Evolutionary conservation across 306 rosid genomes (phyloP).

Genomic region (Purshia tridentata): DNA sequence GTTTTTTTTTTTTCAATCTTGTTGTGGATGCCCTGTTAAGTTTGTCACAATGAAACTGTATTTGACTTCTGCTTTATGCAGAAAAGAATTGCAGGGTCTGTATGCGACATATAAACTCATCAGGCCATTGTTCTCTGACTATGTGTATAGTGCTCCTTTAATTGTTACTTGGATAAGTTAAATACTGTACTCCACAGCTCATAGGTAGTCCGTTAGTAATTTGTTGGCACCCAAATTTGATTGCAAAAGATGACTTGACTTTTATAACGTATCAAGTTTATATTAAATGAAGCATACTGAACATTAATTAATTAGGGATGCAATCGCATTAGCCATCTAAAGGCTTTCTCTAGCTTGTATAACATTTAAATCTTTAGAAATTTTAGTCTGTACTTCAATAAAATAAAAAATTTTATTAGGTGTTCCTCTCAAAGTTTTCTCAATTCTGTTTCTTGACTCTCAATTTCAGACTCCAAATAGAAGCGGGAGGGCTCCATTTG

Average conservation of each 20-base stretch:
- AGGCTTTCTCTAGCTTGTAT: too few relatives aligned
- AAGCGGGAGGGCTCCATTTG: conserved; percentile 81
- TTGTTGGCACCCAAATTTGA: neutral
- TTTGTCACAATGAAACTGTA: neutral
- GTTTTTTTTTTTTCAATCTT: neutral
- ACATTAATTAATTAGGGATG: neutral
- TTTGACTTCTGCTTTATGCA: neutral
- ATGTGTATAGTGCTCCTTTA: neutral
- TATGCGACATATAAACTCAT: neutral
- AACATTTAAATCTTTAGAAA: too few relatives aligned
- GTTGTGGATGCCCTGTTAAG: neutral
- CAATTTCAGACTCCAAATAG: conserved; percentile 70
- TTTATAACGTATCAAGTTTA: neutral
- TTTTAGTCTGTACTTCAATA: neutral
- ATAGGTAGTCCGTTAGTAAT: neutral
- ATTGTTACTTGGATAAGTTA: conserved; percentile 1
- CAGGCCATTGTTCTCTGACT: neutral
- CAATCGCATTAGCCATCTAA: neutral
- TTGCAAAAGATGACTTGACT: neutral
- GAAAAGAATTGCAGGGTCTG: conserved; percentile 7
- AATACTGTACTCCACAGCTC: neutral
- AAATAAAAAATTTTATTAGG: neutral
- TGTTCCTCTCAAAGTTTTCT: neutral
- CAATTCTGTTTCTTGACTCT: conserved; percentile 21
- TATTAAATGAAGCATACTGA: neutral